Conservation (phyloP, 768 basidiomycete species). For the Mycena amicta region DNA sequence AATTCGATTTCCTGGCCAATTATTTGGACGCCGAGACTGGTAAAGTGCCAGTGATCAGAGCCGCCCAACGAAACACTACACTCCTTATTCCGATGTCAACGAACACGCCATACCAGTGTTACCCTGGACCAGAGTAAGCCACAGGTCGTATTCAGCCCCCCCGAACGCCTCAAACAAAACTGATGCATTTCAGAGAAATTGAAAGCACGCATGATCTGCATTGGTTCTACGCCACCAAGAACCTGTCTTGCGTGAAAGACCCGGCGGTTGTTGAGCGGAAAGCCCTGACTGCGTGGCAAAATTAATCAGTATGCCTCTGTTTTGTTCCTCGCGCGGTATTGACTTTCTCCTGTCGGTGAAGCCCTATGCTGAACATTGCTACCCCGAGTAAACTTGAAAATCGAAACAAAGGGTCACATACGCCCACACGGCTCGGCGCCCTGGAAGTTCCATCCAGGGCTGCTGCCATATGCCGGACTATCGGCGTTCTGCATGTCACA, state of each 20-base stretch:
- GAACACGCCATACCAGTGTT: background rate
- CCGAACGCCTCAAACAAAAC: too few relatives aligned
- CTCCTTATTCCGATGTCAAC: background rate
- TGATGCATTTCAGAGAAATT: too few relatives aligned
- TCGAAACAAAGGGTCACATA: too few relatives aligned
- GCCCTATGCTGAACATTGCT: background rate
- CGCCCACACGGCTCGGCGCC: background rate
- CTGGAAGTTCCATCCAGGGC: background rate
- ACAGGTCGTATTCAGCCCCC: background rate
- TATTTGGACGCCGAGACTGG: background rate
- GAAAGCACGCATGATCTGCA: too few relatives aligned
- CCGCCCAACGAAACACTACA: background rate
- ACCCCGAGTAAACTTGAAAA: background rate
- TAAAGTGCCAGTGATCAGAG: too few relatives aligned
- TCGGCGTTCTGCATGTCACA: background rate
- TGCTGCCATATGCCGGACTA: background rate
- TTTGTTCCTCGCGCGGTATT: background rate
- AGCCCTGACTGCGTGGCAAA: slow-evolving; percentile 1
- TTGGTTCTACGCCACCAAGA: background rate
- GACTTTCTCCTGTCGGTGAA: background rate
- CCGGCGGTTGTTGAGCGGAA: slow-evolving; percentile 1
- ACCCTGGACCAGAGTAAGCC: background rate
- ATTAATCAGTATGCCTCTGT: background rate
- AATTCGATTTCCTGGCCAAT: background rate
- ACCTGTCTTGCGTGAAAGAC: background rate